Conservation (phyloP, 2,329 filamentous ascomycete species). For the Chrysosporium queenslandicum region DNA sequence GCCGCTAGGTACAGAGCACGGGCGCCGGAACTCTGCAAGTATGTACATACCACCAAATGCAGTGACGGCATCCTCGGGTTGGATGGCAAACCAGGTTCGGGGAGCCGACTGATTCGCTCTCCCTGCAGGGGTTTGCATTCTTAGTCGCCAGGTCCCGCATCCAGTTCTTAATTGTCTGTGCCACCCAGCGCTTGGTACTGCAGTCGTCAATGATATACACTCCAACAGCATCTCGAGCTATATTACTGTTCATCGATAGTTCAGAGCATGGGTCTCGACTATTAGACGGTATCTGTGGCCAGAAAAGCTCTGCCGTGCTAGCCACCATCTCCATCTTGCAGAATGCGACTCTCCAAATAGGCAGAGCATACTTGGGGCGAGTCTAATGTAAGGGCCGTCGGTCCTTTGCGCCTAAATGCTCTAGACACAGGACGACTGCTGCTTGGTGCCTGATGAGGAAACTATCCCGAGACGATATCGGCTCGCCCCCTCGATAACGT, state of each 20-base stretch:
- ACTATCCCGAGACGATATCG: neutral
- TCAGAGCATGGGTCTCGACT: too few species aligned
- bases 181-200: neutral
- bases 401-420: too few species aligned
- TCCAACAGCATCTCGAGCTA: too few species aligned
- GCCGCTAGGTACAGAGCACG: neutral
- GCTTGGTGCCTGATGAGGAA: neutral
- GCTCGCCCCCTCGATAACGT: neutral
- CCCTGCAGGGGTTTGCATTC: neutral
- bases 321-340: too few species aligned
- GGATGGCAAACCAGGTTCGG: slow-evolving; percentile 5
- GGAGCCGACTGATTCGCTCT: neutral
- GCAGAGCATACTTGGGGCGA: too few species aligned
- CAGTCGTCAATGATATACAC: too few species aligned
- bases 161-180: neutral
- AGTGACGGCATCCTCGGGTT: slow-evolving; percentile 1
- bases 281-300: too few species aligned
- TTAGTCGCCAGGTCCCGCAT: neutral
- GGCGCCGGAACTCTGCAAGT: neutral
- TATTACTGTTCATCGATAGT: too few species aligned
- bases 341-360: too few species aligned
- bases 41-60: neutral
- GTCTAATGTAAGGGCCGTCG: too few species aligned
- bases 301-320: too few species aligned
- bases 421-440: too few species aligned